Evolutionary conservation across 345 rosid species (phyloP), one percentile per base, ranked within the genome.

Genomic region (Eucalyptus regnans): DNA sequence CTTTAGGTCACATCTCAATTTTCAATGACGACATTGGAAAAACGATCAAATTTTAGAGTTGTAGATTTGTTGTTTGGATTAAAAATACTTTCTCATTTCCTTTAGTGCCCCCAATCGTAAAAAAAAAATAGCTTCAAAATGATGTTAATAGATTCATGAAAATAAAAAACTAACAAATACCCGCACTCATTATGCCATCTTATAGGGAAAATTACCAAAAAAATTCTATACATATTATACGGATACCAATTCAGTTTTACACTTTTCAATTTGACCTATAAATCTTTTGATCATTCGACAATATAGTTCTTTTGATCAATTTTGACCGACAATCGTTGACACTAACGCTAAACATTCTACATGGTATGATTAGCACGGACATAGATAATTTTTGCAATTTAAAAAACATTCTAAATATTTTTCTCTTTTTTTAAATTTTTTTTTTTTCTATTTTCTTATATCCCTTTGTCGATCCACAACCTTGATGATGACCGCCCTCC

Each of bases 361-460:
- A 22, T 17, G 46, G 2, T 37, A 9, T 1, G 0, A 33, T 0
- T 37, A 20, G 7, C 7, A 11, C 1, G 4, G 0, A 71, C 0
- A 20, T 71, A 6, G 4, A 37, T 6, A 37, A 71, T 68, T 20
- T 9, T 68, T 33, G 12, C 14, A 18, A 33, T 5, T 71, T 68
- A 8, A 17, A 68, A 71, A 68, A 2, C 5, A 52, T 18, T 18
- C 7, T 33, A 1, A 33, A 37, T 9, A 6, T 17, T 71, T 20
- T 33, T 18, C 25, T 33, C 11, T 71, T 17, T 17, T 68, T 2
- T n/a, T n/a, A n/a, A n/a, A n/a, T n/a, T n/a, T n/a, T 17, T 15
- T 16, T 1, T 9, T 68, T 33, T 68, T 33, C 10, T 2, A 3
- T 33, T 16, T 66, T 66, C 20, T 4, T 66, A 16, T 31, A 37